phyloP scores from a whole-genome alignment of 2,329 filamentous ascomycete species.

The Aureobasidium sp. region DNA sequence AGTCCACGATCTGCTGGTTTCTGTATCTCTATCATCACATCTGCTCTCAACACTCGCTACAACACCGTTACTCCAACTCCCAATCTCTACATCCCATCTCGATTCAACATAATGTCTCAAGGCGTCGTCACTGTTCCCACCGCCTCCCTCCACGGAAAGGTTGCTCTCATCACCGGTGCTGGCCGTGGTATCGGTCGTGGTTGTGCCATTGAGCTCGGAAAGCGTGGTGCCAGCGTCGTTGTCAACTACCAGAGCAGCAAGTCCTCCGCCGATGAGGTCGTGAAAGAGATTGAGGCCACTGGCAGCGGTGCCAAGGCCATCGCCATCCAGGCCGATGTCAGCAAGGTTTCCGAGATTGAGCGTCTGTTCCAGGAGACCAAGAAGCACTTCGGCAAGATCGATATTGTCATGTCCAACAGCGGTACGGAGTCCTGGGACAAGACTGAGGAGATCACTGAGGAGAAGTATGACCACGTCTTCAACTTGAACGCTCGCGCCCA shows the following conservation, averaged over 20 bases:
- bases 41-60: constrained; percentile 3
- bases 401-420: constrained; percentile 48
- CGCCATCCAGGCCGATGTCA: constrained; percentile 54
- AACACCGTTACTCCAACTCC: background rate
- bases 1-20: background rate
- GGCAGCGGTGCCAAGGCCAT: constrained; percentile 46
- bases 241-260: constrained; percentile 58
- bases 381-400: constrained; percentile 36
- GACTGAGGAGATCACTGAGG: constrained; percentile 60
- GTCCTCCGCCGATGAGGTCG: constrained; percentile 43
- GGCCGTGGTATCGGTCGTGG: constrained; percentile 61
- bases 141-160: constrained; percentile 45
- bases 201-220: constrained; percentile 60
- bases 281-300: constrained; percentile 39
- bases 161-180: constrained; percentile 57
- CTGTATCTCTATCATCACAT: background rate
- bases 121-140: constrained; percentile 35
- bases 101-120: constrained; percentile 15
- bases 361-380: constrained; percentile 45
- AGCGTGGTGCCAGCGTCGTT: constrained; percentile 57
- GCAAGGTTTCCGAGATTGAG: constrained; percentile 51
- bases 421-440: constrained; percentile 62
- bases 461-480: constrained; percentile 67
- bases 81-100: background rate
- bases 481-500: constrained; percentile 62